phyloP scores from a whole-genome alignment of 1,284 basidiomycete species.

The Coniferiporia weirii region DNA sequence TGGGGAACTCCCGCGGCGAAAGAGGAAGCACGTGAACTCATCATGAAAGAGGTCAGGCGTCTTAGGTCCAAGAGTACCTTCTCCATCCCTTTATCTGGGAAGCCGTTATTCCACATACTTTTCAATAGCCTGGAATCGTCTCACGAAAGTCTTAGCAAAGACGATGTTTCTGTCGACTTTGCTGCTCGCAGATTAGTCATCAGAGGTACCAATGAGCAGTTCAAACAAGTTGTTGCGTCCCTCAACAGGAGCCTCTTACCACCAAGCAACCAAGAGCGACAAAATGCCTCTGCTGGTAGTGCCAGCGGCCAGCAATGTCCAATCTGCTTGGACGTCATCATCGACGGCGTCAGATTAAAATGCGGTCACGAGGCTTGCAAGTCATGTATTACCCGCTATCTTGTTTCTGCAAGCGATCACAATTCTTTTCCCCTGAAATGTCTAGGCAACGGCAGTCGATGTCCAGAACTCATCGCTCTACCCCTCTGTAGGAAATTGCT shows the following conservation, averaged over 20 bases:
- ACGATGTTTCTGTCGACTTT: slow-evolving; percentile 35
- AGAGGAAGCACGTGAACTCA: background rate
- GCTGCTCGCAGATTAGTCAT: slow-evolving; percentile 5
- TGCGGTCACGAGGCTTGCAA: slow-evolving; percentile 68
- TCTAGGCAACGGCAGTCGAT: slow-evolving; percentile 54
- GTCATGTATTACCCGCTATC: slow-evolving; percentile 50
- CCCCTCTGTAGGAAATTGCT: slow-evolving; percentile 44
- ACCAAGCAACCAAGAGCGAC: slow-evolving; percentile 18
- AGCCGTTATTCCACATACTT: slow-evolving; percentile 31
- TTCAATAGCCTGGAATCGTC: slow-evolving; percentile 26
- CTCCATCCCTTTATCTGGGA: slow-evolving; percentile 26
- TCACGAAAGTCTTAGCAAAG: slow-evolving; percentile 31
- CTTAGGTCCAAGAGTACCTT: slow-evolving; percentile 24
- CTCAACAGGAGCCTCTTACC: slow-evolving; percentile 27
- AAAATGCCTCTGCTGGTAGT: slow-evolving; percentile 19
- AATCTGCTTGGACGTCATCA: slow-evolving; percentile 52
- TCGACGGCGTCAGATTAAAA: slow-evolving; percentile 43
- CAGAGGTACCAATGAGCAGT: slow-evolving; percentile 30
- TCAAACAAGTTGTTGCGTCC: slow-evolving; percentile 34
- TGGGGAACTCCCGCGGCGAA: slow-evolving; percentile 24
- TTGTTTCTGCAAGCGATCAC: slow-evolving; percentile 49
- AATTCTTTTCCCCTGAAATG: slow-evolving; percentile 64
- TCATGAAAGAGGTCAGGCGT: background rate
- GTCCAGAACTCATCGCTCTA: slow-evolving; percentile 48
- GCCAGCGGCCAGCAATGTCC: slow-evolving; percentile 37